Percentiles rank a stretch among this genome's conserved stretches.
phyloP scores from a whole-genome alignment of 257 asterid genomes.

The Striga asiatica region DNA sequence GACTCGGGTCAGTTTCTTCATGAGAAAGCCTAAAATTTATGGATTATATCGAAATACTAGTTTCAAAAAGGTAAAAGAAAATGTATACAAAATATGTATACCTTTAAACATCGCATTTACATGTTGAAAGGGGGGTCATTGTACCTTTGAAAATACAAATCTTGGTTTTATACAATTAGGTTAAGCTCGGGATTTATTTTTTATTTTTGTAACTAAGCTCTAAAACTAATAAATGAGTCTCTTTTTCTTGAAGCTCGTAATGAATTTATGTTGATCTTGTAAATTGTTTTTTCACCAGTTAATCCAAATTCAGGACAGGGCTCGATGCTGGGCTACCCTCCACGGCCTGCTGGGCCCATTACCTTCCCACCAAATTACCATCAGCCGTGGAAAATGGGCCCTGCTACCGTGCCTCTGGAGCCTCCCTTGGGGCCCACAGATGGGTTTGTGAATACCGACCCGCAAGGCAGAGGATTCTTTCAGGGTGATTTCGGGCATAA shows the following conservation, averaged over 20 bases:
- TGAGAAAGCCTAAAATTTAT: constrained; percentile 18
- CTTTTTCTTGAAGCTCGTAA: background rate
- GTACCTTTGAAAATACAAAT: too few species aligned
- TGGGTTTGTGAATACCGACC: constrained; percentile 29
- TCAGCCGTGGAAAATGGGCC: constrained; percentile 66
- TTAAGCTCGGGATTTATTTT: too few species aligned
- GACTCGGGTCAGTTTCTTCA: constrained; percentile 46
- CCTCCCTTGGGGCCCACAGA: constrained; percentile 44
- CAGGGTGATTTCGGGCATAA: too few species aligned
- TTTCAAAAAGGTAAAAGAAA: too few species aligned
- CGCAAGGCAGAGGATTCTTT: constrained; percentile 43
- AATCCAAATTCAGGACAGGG: constrained; percentile 61
- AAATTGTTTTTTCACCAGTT: constrained; percentile 30
- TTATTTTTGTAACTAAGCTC: too few species aligned
- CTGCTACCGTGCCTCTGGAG: constrained; percentile 41
- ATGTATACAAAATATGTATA: too few species aligned
- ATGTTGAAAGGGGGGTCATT: too few species aligned
- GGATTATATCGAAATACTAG: background rate
- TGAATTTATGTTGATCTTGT: constrained; percentile 24
- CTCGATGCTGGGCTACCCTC: constrained; percentile 49
- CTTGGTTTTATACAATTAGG: too few species aligned
- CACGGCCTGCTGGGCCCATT: constrained; percentile 45
- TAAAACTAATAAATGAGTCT: too few species aligned
- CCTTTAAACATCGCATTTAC: too few species aligned
- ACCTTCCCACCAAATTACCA: constrained; percentile 51